Base-by-base conservation (phyloP, 805 yeast species). In the Blastobotrys mokoenaii region DNA sequence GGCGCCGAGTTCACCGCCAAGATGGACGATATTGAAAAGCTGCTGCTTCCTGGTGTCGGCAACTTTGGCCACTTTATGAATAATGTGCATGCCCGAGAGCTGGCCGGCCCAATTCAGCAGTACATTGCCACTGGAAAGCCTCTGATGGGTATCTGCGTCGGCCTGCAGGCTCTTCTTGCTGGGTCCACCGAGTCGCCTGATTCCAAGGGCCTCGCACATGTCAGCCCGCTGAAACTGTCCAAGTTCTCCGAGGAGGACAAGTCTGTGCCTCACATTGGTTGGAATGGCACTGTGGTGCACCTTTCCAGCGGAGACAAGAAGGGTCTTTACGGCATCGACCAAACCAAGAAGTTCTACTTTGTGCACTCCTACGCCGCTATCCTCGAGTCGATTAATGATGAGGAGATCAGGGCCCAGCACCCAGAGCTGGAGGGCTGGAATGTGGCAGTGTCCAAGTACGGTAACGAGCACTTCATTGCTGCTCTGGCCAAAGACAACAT, bases 61-160 rank as follows among this genome's bases (percentile, higher is more conserved):
- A 90, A 88, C 61, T 94, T 78, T 63, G 98, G 96, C 38, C 97
- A 93, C 62, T 89, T 90, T 61, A 88, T 89, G 49, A 77, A 76
- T 43, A 79, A 83, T 54, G 64, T 93, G 39, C 71, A 70, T 40
- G 68, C 69, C 3, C 73, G 83, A 47, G 76, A 80, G 0, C 78
- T 90, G 49, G 77, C 72, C 11, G 73, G 68, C 32, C 95, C 94
- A 0, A 66, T 94, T 20, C 67, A 65, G 43, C 63, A 73, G 38
- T 88, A 86, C 57, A 79, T 89, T 32, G 65, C 69, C 6, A 68
- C 83, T n/a, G 96, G 96, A 1, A 79, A 79, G 56, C 86, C 94
- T 12, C 67, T 93, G 25, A 86, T 93, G 96, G 99, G 98, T 4
- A 86, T 93, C 51, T 93, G 99, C 68, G 97, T 93, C 37, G 99